Evolutionary conservation across 2,329 filamentous ascomycete species (phyloP).

Genomic region (Paraphoma chrysanthemicola): DNA sequence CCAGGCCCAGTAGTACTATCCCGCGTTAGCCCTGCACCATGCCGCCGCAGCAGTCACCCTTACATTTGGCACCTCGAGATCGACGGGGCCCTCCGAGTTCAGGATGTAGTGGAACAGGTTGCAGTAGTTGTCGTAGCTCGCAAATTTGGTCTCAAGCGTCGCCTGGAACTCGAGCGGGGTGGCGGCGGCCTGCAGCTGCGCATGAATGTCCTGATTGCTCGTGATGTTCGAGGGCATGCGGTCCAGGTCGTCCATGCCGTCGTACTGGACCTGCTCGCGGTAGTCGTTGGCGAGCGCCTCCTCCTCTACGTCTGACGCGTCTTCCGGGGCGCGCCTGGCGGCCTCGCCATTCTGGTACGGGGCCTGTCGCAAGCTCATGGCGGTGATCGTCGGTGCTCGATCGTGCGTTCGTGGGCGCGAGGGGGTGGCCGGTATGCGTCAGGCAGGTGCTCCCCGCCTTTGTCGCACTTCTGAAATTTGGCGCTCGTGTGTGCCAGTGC

Average conservation of each 20-base stretch:
- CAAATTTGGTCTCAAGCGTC: conserved; percentile 94
- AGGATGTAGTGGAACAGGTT: conserved; percentile 99
- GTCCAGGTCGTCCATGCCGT: conserved; percentile 84
- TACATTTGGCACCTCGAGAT: conserved; percentile 95
- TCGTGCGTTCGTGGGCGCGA: conserved; percentile 7
- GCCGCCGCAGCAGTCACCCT: conserved; percentile 50
- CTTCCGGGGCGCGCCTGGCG: conserved; percentile 56
- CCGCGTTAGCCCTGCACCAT: conserved; percentile 17
- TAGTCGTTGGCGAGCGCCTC: conserved; percentile 96
- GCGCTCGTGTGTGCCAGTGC: conserved; percentile 20
- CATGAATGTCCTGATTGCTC: conserved; percentile 90
- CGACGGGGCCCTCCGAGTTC: conserved; percentile 98
- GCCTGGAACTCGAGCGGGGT: conserved; percentile 96
- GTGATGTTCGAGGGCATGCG: conserved; percentile 63
- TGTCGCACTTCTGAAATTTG: conserved; percentile 18
- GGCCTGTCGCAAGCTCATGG: conserved; percentile 31
- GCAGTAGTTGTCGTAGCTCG: conserved; percentile 99
- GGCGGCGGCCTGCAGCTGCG: conserved; percentile 87
- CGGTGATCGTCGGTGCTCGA: conserved; percentile 12
- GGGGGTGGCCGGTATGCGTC: background rate
- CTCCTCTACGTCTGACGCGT: conserved; percentile 95
- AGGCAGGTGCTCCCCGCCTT: conserved; percentile 15
- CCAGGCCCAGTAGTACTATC: conserved; percentile 98
- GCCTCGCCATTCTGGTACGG: conserved; percentile 52
- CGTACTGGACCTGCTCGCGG: conserved; percentile 91